Evolutionary conservation across 306 rosid genomes (phyloP), one percentile per base, ranked within the genome.

Genomic region (Mimosa pudica): DNA sequence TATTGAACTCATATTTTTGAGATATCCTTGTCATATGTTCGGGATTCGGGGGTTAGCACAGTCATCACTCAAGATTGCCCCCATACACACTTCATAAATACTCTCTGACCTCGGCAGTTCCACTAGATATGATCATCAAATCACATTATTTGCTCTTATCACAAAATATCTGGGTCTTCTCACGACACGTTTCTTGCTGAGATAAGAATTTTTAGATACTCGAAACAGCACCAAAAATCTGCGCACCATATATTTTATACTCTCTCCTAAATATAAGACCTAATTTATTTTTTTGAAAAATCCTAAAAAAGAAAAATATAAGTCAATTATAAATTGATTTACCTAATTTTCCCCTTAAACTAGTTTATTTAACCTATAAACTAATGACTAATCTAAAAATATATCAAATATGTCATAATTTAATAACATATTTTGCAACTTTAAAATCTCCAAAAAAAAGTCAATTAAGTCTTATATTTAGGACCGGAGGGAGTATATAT

Each of bases 21-120:
- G 20, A 69, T 18, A 62, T 72, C 61, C 17, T 42, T 73, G n/a
- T 35, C 47, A 3, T 41, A n/a, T 33, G 45, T 48, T 35, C 20
- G 74, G 41, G 6, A 30, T 42, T 57, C 32, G 72, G 33, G 72
- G 33, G 32, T 17, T 24, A 10, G 66, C 66, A 61, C 66, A 61
- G 17, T 18, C 6, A 65, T 30, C 63, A 77, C 20, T n/a, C 38
- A 30, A 49, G 52, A 70, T 70, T 73, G 14, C 71, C 65, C 48
- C 33, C 42, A 49, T 41, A 70, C 63, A 24, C 69, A 68, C 74
- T 85, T 75, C 85, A 85, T 85, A 62, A 81, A 74, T 71, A 80
- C 36, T 35, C 41, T 61, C 16, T 49, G 20, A 30, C 69, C 42
- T 63, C 44, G 13, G 11, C 69, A 79, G 49, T 46, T 45, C 55